Conservation (phyloP, 345 rosid genomes). For the Ceriops decandra region DNA sequence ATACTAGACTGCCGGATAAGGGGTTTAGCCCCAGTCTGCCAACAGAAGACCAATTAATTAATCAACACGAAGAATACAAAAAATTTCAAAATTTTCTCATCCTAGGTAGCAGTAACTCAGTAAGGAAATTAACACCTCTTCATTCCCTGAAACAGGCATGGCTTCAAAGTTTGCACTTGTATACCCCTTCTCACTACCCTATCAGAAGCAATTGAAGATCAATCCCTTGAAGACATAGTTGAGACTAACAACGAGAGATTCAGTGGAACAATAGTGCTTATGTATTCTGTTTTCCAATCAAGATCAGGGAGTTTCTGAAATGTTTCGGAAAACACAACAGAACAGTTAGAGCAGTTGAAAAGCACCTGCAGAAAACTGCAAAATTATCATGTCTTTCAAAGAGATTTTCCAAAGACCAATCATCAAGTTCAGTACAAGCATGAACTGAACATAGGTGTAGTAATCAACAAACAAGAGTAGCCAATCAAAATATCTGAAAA, state of each 20-base stretch:
- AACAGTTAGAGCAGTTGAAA: not conserved
- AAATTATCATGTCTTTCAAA: not conserved
- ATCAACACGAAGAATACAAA: constrained; percentile 14
- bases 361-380: constrained; percentile 13
- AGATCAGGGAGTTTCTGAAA: not conserved
- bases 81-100: constrained; percentile 6
- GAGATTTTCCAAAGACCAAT: too few species aligned
- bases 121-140: constrained; percentile 48
- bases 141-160: constrained; percentile 46
- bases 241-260: not conserved
- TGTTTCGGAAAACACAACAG: too few species aligned
- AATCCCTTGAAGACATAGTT: not conserved
- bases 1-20: constrained; percentile 46
- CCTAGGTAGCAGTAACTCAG: constrained; percentile 10
- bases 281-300: not conserved
- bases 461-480: too few species aligned
- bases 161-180: constrained; percentile 22
- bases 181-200: constrained; percentile 20
- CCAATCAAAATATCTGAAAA: too few species aligned
- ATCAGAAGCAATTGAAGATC: constrained; percentile 7
- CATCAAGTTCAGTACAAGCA: too few species aligned
- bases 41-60: constrained; percentile 29
- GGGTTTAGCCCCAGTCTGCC: constrained; percentile 50
- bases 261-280: not conserved
- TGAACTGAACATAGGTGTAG: too few species aligned